Evolutionary conservation across 805 yeast genomes (phyloP).

Genomic region (Saturnispora sanitii): DNA sequence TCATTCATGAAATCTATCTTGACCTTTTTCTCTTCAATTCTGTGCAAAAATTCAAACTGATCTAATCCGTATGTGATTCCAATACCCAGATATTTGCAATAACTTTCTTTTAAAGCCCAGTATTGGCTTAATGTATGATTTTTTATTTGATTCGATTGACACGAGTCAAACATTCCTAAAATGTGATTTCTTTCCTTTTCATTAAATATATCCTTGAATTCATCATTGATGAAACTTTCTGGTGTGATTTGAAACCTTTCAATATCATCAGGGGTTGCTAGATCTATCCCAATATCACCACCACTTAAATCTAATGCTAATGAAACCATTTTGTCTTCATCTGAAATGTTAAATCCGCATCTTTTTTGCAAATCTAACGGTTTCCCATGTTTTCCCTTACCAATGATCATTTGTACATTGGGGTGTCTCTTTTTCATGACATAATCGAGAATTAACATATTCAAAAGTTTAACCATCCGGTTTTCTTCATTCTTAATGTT

Average conservation of each 20-base stretch:
- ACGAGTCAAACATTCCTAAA: constrained; percentile 5
- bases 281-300: constrained; percentile 36
- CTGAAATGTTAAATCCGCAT: constrained; percentile 47
- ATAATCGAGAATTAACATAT: constrained; percentile 35
- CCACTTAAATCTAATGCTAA: constrained; percentile 32
- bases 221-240: constrained; percentile 17
- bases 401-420: constrained; percentile 20
- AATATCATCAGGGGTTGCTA: constrained; percentile 31
- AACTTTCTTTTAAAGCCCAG: constrained; percentile 79
- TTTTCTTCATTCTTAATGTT: constrained; percentile 29
- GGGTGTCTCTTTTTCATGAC: constrained; percentile 27
- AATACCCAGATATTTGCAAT: constrained; percentile 53
- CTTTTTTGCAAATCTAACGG: constrained; percentile 32
- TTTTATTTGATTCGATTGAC: constrained; percentile 8
- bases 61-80: constrained; percentile 35
- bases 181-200: constrained; percentile 24
- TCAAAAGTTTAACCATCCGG: constrained; percentile 32
- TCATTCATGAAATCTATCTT: neutral
- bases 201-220: constrained; percentile 24
- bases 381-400: constrained; percentile 41
- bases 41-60: constrained; percentile 16
- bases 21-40: constrained; percentile 12
- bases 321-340: constrained; percentile 42
- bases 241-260: constrained; percentile 15
- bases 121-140: constrained; percentile 34